Evolutionary conservation across 2,329 filamentous ascomycete species (phyloP), one percentile per base, ranked within the genome.

Genomic region (Diaporthe sp.): DNA sequence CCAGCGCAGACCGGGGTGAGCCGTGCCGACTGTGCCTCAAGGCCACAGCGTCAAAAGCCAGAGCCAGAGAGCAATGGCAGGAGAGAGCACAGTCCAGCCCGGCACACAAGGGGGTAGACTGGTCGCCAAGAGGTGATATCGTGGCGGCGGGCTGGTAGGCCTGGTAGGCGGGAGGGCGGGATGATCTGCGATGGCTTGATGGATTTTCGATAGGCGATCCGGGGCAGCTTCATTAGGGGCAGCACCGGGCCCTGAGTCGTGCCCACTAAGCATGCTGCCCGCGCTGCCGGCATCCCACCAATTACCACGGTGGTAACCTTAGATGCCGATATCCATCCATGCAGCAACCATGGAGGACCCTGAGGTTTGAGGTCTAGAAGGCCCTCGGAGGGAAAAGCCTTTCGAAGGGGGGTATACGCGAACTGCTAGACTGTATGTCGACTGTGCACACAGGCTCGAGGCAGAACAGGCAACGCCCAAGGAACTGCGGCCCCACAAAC

Each of bases 161-260:
- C 25, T 38, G 55, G 45, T 12, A 38, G 45, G 64, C 64, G 64
- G 64, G 64, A 68, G 47, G 22, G 64, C 64, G 64, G 64, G 64
- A 68, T 40, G 64, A 68, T 68, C 64, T 68, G 64, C 64, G 64
- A 68, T 68, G 64, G 64, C 64, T 68, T 68, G 64, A 54, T 68
- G 45, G 64, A 68, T 68, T 68, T 22, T 68, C 64, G 64, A 68
- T 68, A 40, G 64, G 64, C 64, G 64, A 68, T 68, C 64, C 64
- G 64, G 64, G 61, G 42, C 61, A 50, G 30, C 61, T 33, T 35
- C 42, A 50, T 50, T 67, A 67, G 28, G 33, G 61, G 42, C 61
- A 50, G 22, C 61, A 50, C 33, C 38, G 10, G 10, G 61, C 42
- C 42, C 28, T 67, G 61, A 38, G 3, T 67, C 61, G 42, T 67